Percentiles rank a stretch among this genome's conserved stretches.
Conservation (phyloP, 306 rosid genomes). For the Leucaena leucocephala region DNA sequence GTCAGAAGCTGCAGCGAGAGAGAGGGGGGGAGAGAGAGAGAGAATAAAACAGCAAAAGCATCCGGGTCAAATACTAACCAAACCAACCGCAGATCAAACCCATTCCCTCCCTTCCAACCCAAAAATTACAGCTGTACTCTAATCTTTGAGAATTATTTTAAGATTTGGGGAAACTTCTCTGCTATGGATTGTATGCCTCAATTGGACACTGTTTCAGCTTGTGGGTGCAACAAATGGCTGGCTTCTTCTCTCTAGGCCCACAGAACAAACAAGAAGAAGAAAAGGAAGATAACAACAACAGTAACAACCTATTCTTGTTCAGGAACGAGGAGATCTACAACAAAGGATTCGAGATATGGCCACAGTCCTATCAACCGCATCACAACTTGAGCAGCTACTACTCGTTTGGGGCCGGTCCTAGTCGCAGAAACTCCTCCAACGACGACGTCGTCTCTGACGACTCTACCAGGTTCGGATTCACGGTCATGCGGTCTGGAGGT, state of each 20-base stretch:
- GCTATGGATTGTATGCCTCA: conserved; percentile 66
- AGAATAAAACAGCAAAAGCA: not conserved
- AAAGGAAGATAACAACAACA: conserved; percentile 19
- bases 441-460: conserved; percentile 49
- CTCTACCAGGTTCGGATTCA: conserved; percentile 48
- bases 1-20: conserved; percentile 16
- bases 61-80: conserved; percentile 40
- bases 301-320: conserved; percentile 47
- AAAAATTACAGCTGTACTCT: conserved; percentile 36
- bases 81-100: not conserved
- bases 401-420: conserved; percentile 72
- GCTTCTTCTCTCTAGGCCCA: conserved; percentile 57
- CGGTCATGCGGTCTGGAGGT: conserved; percentile 54
- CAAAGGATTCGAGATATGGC: conserved; percentile 73
- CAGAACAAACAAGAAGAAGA: conserved; percentile 42
- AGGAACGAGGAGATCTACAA: conserved; percentile 61
- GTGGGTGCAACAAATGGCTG: conserved; percentile 74
- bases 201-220: conserved; percentile 53
- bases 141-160: conserved; percentile 21
- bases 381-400: conserved; percentile 49
- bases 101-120: conserved; percentile 5
- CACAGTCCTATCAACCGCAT: conserved; percentile 50
- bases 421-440: conserved; percentile 42
- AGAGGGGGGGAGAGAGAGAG: not conserved
- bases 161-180: conserved; percentile 30